Evolutionary conservation across 495 filamentous ascomycete genomes (phyloP), one percentile per base, ranked within the genome.

Genomic region (Penicillium argentinense): DNA sequence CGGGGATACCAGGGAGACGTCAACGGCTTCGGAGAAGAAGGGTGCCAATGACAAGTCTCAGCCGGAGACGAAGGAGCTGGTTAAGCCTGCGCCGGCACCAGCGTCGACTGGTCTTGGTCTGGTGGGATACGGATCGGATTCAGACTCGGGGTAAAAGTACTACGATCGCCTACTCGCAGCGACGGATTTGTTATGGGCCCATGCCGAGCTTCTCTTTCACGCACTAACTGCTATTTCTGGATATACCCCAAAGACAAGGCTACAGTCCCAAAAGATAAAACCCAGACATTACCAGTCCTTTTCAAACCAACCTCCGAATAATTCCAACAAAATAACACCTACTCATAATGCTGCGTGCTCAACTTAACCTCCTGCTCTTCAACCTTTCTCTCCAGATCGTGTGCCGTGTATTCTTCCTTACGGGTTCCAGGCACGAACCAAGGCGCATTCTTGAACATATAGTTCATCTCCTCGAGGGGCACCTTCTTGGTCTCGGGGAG

Each of bases 391-490:
- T 73, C 68, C 59, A 71, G 36, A 47, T 73, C 68, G 52, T 70
- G 61, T 11, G 56, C 47, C 40, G 63, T 16, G 30, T 64, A 73
- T 18, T 71, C 54, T 39, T 71, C 66, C 49, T 57, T 70, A 42
- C 54, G 47, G 9, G 39, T 71, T 3, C 74, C 72, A 2, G 79
- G 74, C 3, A 87, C 79, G 53, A 89, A 77, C 69, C 76, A 78
- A 7, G 85, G 83, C 7, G 84, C 81, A 63, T 86, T 76, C 13
- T 77, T 77, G 68, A 87, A 88, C 42, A 89, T 70, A 27, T 78
- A 75, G 52, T 84, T 83, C 84, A 87, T 87, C 60, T 85, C 82
- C 52, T 86, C 82, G 8, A 87, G 73, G 3, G 84, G 82, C 38
- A 83, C 66, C 61, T 78, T 79, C 51, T 74, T 77, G 0, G 84